Base-by-base conservation (phyloP, 1,284 basidiomycete species). In the Leccinum ponderosum region DNA sequence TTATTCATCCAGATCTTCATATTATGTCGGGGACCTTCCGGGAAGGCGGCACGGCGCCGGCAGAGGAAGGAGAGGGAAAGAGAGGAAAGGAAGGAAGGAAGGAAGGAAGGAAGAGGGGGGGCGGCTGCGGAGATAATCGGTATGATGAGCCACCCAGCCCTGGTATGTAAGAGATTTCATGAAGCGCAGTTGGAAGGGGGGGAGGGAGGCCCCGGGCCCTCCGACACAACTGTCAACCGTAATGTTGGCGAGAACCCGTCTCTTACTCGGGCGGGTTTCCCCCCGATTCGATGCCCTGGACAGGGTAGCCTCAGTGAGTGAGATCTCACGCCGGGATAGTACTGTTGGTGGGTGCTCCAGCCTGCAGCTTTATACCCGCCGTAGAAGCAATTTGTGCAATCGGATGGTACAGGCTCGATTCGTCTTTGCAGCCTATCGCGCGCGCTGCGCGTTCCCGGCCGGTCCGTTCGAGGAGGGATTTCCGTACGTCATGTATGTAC, bases 311-410 rank as follows among this genome's bases (percentile, higher is more conserved):
- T 47, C 11, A 20, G 17, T 47, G 42, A 44, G 55, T 55, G 33
- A 56, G 55, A 68, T 64, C 64, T 55, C 55, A 50, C 62, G 62
- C 27, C 29, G 4, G 47, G 29, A 31, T 31, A 31, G 29, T 3
- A 53, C 17, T 47, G 27, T 14, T 50, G 22, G 12, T 15, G 7
- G 11, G 17, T 20, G 3, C 33, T 35, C 33, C 57, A 56, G 63
- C 55, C 27, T 53, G 15, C 55, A 53, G 44, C 42, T 39, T 25
- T 53, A 52, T 39, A 29, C 56, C 56, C 58, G 58, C 60, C 53
- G 56, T 31, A n/a, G 27, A 56, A 53, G 11, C n/a, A 20, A 20
- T 17, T 11, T 42, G 39, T 42, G 39, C n/a, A 42, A 17, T 42
- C 39, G n/a, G 39, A 17, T 17, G n/a, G 42, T 20, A 12, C 17